These are phyloP conservation scores for Colletotrichum sp. DNA, from an alignment of 2,329 filamentous ascomycete species.

Conservation along the genomic window DNA sequence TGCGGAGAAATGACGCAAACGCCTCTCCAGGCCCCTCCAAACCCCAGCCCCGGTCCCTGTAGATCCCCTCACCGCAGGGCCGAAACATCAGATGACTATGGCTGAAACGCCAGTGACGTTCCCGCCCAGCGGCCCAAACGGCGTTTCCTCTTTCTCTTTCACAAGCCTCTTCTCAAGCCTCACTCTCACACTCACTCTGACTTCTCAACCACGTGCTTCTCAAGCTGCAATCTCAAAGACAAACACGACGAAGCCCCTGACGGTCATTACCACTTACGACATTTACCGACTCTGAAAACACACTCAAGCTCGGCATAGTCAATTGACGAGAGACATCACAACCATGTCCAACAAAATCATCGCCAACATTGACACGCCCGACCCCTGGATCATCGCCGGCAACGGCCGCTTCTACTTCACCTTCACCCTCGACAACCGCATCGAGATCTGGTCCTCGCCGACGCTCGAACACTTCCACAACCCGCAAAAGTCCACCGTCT, in stretches of 20 bases:
- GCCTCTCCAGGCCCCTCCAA: neutral
- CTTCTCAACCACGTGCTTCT: neutral
- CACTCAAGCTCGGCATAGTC: neutral
- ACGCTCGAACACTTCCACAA: constrained; percentile 33
- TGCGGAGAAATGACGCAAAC: constrained; percentile 14
- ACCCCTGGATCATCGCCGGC: constrained; percentile 32
- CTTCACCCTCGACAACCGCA: constrained; percentile 36
- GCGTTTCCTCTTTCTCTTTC: neutral
- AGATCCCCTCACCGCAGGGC: neutral
- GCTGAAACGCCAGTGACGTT: constrained; percentile 15
- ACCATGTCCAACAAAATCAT: constrained; percentile 34
- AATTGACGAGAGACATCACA: neutral
- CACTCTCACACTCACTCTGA: neutral
- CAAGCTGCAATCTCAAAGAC: neutral
- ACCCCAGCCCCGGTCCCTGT: neutral
- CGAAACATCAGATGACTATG: constrained; percentile 10
- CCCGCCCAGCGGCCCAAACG: neutral
- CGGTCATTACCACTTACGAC: neutral
- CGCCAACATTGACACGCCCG: constrained; percentile 31
- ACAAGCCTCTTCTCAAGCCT: neutral
- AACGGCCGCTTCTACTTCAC: constrained; percentile 34
- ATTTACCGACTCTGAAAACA: neutral
- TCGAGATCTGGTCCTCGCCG: constrained; percentile 37
- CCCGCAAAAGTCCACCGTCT: constrained; percentile 28
- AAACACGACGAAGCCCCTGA: neutral